Percentiles rank a stretch among this genome's conserved stretches.
These are phyloP conservation scores for Colletotrichum sp. DNA, from an alignment of 2,329 filamentous ascomycete genomes.

Conservation along the genomic window DNA sequence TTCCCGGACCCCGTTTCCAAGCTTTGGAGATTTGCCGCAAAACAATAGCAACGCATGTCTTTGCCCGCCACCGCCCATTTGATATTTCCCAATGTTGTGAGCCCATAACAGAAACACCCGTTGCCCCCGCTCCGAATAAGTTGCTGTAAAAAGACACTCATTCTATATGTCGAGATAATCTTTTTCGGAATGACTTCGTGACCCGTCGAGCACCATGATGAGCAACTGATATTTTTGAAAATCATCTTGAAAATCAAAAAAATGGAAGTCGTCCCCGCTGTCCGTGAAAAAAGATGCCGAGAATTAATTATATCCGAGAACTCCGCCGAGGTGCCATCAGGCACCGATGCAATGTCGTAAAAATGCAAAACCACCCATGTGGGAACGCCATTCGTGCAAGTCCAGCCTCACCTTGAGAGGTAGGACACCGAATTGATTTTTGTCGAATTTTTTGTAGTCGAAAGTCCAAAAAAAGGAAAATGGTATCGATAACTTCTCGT, in stretches of 20 bases:
- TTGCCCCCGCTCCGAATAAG: slow-evolving; percentile 32
- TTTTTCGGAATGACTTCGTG: slow-evolving; percentile 38
- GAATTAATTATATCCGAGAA: slow-evolving; percentile 36
- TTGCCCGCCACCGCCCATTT: slow-evolving; percentile 33
- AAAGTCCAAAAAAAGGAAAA: slow-evolving; percentile 32
- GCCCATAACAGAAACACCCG: slow-evolving; percentile 42
- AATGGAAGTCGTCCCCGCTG: slow-evolving; percentile 33
- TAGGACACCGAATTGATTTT: slow-evolving; percentile 20
- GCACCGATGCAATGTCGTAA: slow-evolving; percentile 54
- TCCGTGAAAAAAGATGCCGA: slow-evolving; percentile 33
- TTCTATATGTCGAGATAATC: slow-evolving; percentile 56
- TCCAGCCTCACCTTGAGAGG: slow-evolving; percentile 40
- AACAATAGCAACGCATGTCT: slow-evolving; percentile 35
- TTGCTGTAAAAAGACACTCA: slow-evolving; percentile 39
- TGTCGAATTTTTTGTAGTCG: slow-evolving; percentile 16
- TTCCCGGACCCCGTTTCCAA: slow-evolving; percentile 28
- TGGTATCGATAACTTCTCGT: slow-evolving; percentile 52
- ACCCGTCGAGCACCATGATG: slow-evolving; percentile 32
- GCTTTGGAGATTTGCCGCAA: slow-evolving; percentile 28
- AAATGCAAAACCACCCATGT: slow-evolving; percentile 49
- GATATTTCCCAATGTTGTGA: slow-evolving; percentile 32
- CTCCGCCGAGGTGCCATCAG: slow-evolving; percentile 43
- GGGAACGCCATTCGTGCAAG: slow-evolving; percentile 49
- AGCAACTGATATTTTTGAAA: slow-evolving; percentile 36
- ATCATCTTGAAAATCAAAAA: slow-evolving; percentile 43